Conservation (phyloP, 495 filamentous ascomycete genomes). For the Chaetomium cochliodes region DNA sequence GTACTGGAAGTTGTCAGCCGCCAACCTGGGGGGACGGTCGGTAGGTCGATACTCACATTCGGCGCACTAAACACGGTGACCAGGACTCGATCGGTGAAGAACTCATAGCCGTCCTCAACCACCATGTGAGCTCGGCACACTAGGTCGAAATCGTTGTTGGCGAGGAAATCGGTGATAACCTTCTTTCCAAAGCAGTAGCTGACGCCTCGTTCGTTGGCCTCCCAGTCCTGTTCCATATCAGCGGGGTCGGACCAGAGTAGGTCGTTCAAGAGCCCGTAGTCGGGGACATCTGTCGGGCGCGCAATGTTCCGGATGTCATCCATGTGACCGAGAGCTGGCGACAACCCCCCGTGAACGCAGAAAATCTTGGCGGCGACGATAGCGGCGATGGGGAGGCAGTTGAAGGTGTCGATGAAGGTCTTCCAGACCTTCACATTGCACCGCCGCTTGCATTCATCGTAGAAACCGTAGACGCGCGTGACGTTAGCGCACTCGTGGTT, state of each 20-base stretch:
- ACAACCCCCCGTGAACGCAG: conserved; percentile 95
- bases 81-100: conserved; percentile 92
- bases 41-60: conserved; percentile 63
- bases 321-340: conserved; percentile 91
- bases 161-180: conserved; percentile 95
- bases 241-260: conserved; percentile 97
- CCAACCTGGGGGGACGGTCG: too few species aligned
- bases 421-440: conserved; percentile 99
- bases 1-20: conserved; percentile 58
- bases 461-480: conserved; percentile 97
- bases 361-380: conserved; percentile 99
- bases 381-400: conserved; percentile 89
- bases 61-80: conserved; percentile 98
- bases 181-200: conserved; percentile 99
- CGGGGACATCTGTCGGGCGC: conserved; percentile 93
- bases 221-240: conserved; percentile 97
- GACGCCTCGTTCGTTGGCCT: conserved; percentile 93
- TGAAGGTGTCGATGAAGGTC: conserved; percentile 97
- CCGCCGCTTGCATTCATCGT: conserved; percentile 97
- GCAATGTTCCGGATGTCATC: conserved; percentile 97
- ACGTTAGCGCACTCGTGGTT: conserved; percentile 99
- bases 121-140: conserved; percentile 99
- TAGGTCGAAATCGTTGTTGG: conserved; percentile 92
- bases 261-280: conserved; percentile 95
- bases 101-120: conserved; percentile 98